Evolutionary conservation across 441 rosid species (phyloP), one percentile per base, ranked within the genome.

Genomic region (Macaranga tanarius): DNA sequence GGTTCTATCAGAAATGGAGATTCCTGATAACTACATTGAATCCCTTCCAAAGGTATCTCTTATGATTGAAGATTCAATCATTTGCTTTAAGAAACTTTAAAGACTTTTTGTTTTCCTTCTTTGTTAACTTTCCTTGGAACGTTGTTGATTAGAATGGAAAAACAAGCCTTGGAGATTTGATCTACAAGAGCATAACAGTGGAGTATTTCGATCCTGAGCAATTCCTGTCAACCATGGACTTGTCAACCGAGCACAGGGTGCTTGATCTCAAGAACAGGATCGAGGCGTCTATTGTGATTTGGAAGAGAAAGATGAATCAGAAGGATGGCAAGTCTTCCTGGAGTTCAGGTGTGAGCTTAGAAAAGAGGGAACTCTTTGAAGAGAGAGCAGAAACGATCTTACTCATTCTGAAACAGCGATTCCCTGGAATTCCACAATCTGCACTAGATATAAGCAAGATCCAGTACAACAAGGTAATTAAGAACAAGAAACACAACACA

Each of bases 391-490:
- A 87, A 81, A 93, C 97, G 28, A 86, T 96, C 77, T 81, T 93
- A 71, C 89, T 90, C 45, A 77, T 96, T 58, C 74, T 96, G 73
- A 96, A 93, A 79, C 97, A 93, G 51, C 81, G 82, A 11, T 96
- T 80, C 61, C 99, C 97, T 0, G 98, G 97, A 72, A 77, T 90
- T 74, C 84, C 98, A 45, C 99, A 96, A 70, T 96, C 98, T 13
- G 58, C 92, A 6, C 86, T 96, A 23, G 99, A 95, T 73, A 90
- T 95, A 67, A 93, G 97, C 90, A 95, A 95, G 84, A 95, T 95
- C 58, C 97, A 91, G 45, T 93, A 73, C 86, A 96, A 87, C 85
- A 80, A 64, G 90, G 99, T 89, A 84, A 72, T 52, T 42, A 42
- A 50, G 22, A 62, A 62, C 12, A 42, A 57, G 10, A 45, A 13